Evolutionary conservation across 2,329 filamentous ascomycete genomes (phyloP), one percentile per base, ranked within the genome.

Genomic region (Ophiocordyceps australis): DNA sequence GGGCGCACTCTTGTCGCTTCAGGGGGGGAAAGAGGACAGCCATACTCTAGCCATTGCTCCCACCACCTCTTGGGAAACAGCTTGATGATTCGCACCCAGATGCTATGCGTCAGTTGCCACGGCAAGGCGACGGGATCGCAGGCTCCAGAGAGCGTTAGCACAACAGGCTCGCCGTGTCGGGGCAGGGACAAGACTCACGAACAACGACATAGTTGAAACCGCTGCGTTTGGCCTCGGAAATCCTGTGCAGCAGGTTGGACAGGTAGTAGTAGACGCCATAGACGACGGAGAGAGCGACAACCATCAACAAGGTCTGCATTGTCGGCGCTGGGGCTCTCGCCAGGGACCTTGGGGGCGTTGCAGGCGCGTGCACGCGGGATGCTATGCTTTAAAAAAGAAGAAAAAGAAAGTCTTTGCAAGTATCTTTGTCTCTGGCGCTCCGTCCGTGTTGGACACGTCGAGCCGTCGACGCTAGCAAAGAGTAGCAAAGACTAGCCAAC

Each of bases 21-120:
- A n/a, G n/a, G n/a, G n/a, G n/a, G n/a, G n/a, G n/a, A n/a, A n/a
- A n/a, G n/a, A n/a, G n/a, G n/a, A n/a, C n/a, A n/a, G 15, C 10
- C 68, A 35, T 55, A 76, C 71, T 63, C 57, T 23, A 75, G 43
- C 62, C 72, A 72, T 26, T 54, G 38, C 28, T 68, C 54, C 49
- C 63, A 71, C 46, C 55, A 62, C 11, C 55, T 50, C 22, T 49
- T 49, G 1, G 74, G 74, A 0, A 77, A 49, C 10, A 46, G 39
- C 30, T 55, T 57, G 35, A 77, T 54, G 10, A 75, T 29, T 3
- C 64, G 63, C 9, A 68, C 38, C 60, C 59, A 72, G 21, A 72
- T 32, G 26, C 45, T 45, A 35, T 59, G 53, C 3, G 63, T 62
- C 15, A 72, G 38, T 28, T 73, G 54, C 64, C 70, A 76, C 14